Evolutionary conservation across 2,329 filamentous ascomycete species (phyloP), one percentile per base, ranked within the genome.

Genomic region (Diaporthe citriasiana): DNA sequence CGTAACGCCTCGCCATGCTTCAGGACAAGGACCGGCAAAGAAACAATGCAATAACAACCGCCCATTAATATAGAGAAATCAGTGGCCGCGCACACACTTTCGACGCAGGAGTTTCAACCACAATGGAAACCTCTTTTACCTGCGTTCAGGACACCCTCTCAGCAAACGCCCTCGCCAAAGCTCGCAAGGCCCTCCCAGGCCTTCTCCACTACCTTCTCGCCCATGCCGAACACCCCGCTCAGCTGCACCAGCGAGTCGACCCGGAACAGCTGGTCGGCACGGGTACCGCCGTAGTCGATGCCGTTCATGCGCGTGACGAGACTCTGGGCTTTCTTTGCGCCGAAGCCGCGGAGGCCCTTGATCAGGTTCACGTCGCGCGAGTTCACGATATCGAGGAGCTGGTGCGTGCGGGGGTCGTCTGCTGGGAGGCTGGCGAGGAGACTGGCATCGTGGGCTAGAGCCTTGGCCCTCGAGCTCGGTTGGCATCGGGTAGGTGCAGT

Each of bases 321-420:
- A 76, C 91, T 90, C 55, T 85, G 84, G 0, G 93, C 93, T 81
- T 92, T 93, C 84, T 94, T 95, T 1, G 90, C 87, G 0, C 93
- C 93, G 15, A 95, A 91, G 2, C 93, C 93, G 51, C 91, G 90
- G 1, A 95, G 86, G 4, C 89, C 84, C 78, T 89, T 89, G 82
- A 95, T 95, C 79, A 89, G 86, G 19, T 84, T 84, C 25, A 93
- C 83, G 75, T 95, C 91, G 65, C 92, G 88, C 27, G 92, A 94
- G 84, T 95, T 95, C 83, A 95, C 89, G 78, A 95, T 92, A 60
- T 89, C 86, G 3, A 95, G 86, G 3, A 95, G 83, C 74, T 89
- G 88, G 76, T 87, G 87, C 9, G 92, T 92, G 4, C 90, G 87
- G 1, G 91, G 91, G 9, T 73, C 66, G 13, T 51, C 60, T 9